A percentile compares a stretch with the other conserved stretches of the same genome.
Conservation (phyloP, 139 green algal species). For the Dunaliella sp. region DNA sequence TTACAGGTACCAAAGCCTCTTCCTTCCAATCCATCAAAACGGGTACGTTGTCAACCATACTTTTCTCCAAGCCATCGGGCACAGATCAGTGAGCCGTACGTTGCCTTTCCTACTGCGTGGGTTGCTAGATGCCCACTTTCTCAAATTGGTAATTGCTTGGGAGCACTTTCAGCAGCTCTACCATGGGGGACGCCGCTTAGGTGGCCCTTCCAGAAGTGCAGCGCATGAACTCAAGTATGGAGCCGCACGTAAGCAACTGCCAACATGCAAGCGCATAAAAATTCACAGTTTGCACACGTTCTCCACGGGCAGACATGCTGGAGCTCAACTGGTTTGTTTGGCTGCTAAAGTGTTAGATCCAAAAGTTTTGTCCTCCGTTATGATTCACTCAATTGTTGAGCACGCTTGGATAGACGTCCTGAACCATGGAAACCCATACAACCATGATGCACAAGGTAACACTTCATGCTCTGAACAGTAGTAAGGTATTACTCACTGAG, state of each 20-base stretch:
- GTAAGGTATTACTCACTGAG: no score
- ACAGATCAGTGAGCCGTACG: not conserved
- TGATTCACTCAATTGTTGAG: not conserved
- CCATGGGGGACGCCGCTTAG: not conserved
- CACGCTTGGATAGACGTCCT: not conserved
- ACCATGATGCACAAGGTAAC: not conserved
- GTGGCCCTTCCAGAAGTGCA: not conserved
- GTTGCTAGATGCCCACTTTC: not conserved
- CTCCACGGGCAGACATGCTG: not conserved
- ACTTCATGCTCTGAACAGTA: no score
- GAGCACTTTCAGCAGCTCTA: not conserved
- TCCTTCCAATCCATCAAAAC: not conserved
- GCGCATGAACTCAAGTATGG: not conserved
- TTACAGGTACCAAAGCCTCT: not conserved
- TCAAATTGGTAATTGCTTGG: not conserved
- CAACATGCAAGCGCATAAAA: not conserved
- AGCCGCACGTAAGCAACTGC: not conserved
- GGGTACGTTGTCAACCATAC: not conserved
- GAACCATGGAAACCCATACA: not conserved
- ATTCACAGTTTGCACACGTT: not conserved
- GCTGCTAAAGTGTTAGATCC: not conserved
- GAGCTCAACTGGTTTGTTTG: not conserved
- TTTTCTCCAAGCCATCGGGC: not conserved
- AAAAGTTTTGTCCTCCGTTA: not conserved
- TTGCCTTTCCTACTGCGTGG: not conserved